Base-by-base conservation (phyloP, 495 filamentous ascomycete genomes). In the Sporormia fimetaria region DNA sequence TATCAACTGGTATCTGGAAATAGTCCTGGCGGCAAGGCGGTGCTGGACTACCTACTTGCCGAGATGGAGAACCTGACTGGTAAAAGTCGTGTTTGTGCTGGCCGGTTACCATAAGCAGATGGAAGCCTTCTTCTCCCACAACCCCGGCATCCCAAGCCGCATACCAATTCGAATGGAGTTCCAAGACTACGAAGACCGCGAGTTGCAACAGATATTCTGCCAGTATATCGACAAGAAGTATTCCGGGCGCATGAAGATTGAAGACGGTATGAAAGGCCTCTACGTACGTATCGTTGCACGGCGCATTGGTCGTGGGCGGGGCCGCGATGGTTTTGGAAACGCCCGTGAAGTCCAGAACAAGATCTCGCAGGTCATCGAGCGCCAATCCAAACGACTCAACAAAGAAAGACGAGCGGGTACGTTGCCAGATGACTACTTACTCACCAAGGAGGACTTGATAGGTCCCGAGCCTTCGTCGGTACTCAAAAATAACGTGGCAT, bases 101-200 rank as follows among this genome's bases (percentile, higher is more conserved):
- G 82, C 83, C 0, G 83, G 84, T 1, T 88, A 88, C 60, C 70
- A 71, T 37, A 75, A 75, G 39, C 63, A 80, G 40, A 92, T 92
- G 83, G 81, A 88, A 55, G 67, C 65, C 7, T 84, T 92, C 59
- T 85, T 83, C 37, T 71, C 68, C 0, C 81, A 87, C 46, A 88
- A 87, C 40, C 80, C 77, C 1, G 82, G 84, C 1, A 57, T 90
- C 6, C 63, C 71, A 0, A 85, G 81, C 47, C 76, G 83, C 0
- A 72, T 90, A 40, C 84, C 83, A 0, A 60, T 75, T 26, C 56
- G 65, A 12, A 51, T 88, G 16, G 63, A 70, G 16, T 88, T 88
- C 46, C 55, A 70, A 0, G 84, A 88, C 44, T 87, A 84, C 47
- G 58, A 67, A 0, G 78, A 87, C 26, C 52, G 55, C 0, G 80